These are phyloP conservation scores for Sclerotinia subarctica DNA, from an alignment of 2,329 filamentous ascomycete genomes.

Conservation along the genomic window DNA sequence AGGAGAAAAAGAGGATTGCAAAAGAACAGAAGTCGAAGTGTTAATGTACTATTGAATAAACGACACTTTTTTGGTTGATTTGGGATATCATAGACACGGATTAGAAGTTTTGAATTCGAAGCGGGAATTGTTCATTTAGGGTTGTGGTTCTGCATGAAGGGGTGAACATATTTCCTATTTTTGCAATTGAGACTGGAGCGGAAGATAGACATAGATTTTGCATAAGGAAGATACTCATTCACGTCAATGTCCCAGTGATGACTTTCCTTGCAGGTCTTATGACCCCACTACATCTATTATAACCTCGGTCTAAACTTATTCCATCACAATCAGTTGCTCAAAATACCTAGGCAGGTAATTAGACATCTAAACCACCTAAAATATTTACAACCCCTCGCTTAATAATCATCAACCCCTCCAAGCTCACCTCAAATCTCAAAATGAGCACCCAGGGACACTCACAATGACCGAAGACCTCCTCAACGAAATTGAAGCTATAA, in stretches of 20 bases:
- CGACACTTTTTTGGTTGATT: not conserved
- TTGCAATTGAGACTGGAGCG: not conserved
- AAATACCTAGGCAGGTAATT: not conserved
- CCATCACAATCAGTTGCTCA: not conserved
- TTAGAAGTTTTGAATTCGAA: not conserved
- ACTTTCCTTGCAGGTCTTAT: too few relatives aligned
- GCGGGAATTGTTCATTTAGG: not conserved
- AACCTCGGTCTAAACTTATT: not conserved
- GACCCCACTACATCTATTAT: not conserved
- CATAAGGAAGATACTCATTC: not conserved
- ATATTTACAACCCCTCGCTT: not conserved
- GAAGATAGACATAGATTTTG: not conserved
- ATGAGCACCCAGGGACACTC: not conserved
- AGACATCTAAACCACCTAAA: not conserved
- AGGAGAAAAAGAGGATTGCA: not conserved
- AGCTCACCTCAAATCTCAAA: not conserved
- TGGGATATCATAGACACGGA: not conserved
- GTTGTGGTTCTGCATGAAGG: not conserved
- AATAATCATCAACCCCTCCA: conserved; percentile 1
- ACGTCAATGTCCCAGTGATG: not conserved
- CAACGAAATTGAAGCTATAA: conserved; percentile 78
- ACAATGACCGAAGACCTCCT: conserved; percentile 45
- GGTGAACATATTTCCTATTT: not conserved
- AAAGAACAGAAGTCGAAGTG: not conserved
- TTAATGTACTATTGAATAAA: not conserved